phyloP scores from a whole-genome alignment of 768 basidiomycete species.

The Amanita phalloides region DNA sequence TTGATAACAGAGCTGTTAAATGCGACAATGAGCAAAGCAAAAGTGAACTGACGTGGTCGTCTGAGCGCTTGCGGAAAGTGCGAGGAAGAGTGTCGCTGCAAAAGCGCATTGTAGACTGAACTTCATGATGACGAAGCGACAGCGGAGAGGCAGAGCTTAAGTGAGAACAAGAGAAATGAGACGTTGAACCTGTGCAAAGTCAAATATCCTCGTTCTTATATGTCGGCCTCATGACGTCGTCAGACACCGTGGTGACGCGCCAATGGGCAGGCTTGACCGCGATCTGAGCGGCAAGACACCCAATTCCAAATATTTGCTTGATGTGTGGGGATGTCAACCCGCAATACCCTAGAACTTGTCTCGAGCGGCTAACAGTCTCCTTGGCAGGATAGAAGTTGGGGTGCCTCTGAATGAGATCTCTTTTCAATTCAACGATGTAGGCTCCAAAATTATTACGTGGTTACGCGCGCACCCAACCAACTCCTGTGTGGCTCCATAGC shows the following conservation, averaged over 20 bases:
- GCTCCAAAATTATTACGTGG: no score
- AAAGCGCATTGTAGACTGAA: background rate
- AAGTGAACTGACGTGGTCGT: background rate
- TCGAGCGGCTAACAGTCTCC: background rate
- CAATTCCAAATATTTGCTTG: background rate
- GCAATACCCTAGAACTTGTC: background rate
- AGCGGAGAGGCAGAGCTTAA: background rate
- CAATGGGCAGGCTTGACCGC: background rate
- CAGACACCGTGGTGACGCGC: background rate
- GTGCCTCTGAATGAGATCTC: no score
- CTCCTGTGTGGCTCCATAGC: no score
- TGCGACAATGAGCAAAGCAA: background rate
- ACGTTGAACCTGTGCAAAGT: background rate
- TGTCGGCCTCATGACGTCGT: background rate
- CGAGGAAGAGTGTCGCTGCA: background rate
- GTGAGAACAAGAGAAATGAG: background rate
- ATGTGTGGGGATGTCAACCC: background rate
- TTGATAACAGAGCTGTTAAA: background rate
- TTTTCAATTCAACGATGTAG: background rate
- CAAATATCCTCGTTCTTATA: background rate
- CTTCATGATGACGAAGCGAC: slow-evolving; percentile 1
- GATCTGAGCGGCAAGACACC: background rate
- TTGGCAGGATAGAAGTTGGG: background rate
- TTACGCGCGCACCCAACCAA: no score
- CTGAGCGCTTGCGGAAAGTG: background rate